Evolutionary conservation across 2,329 filamentous ascomycete genomes (phyloP), one percentile per base, ranked within the genome.

Genomic region (Botryotinia globosa): DNA sequence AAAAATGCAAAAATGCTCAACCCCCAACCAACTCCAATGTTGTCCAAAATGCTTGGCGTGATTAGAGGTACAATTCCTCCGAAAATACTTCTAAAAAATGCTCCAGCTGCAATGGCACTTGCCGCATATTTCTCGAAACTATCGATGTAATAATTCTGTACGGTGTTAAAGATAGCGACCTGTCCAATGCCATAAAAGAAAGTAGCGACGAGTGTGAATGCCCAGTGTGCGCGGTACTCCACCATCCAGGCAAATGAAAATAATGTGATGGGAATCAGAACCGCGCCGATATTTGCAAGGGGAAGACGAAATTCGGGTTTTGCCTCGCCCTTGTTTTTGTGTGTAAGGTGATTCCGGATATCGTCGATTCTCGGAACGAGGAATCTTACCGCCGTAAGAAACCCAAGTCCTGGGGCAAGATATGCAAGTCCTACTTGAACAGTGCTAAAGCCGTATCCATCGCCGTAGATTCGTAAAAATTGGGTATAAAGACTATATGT

Each of bases 221-320:
- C 84, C 87, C 87, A 90, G 71, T 88, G 87, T 0, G 86, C 82
- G 22, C 83, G 76, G 32, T 85, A 85, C 63, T 90, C 81, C 0
- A 85, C 85, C 0, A 86, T 86, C 87, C 87, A 90, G 2, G 87
- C 88, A 74, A 89, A 90, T 78, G 85, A 84, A 78, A 90, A 90
- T 54, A 91, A 81, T 0, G 89, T 88, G 1, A 85, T 79, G 0
- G 89, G 88, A 2, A 90, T 84, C 14, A 88, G 71, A 1, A 87
- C 62, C 1, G 85, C 85, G 7, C 87, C 87, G n/a, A 85, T 79
- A 7, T 85, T 82, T 39, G 89, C 74, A 0, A 85, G 83, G 0
- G 85, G 84, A 0, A 90, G 77, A 18, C 78, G 72, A 59, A 74
- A 79, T 34, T 79, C 78, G 3, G 78, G 78, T 70, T 80, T 80